phyloP scores from a whole-genome alignment of 2,329 filamentous ascomycete genomes.

The Thielaviopsis populi region DNA sequence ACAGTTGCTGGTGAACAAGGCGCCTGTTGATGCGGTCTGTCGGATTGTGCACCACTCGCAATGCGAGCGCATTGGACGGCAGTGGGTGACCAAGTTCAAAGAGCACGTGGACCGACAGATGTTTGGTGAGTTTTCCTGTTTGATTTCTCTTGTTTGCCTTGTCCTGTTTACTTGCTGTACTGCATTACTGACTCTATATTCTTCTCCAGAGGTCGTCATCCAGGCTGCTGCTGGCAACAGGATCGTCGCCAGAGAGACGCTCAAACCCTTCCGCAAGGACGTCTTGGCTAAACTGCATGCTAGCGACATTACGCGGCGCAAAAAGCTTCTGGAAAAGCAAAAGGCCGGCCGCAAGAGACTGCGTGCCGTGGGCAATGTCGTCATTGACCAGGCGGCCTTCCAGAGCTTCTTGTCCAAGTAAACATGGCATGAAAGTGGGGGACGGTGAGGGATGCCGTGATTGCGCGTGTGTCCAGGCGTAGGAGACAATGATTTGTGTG shows the following conservation, averaged over 20 bases:
- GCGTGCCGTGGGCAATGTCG: constrained; percentile 70
- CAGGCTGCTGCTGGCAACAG: constrained; percentile 73
- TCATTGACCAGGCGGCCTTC: constrained; percentile 93
- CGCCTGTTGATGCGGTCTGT: constrained; percentile 86
- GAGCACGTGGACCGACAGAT: constrained; percentile 92
- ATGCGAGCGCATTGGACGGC: constrained; percentile 61
- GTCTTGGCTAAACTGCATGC: constrained; percentile 88
- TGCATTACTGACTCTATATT: neutral
- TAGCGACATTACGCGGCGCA: constrained; percentile 64
- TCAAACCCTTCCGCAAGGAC: constrained; percentile 94
- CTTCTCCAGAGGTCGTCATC: constrained; percentile 60
- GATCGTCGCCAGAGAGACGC: constrained; percentile 79
- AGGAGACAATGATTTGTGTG: neutral
- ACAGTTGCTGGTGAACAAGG: constrained; percentile 84
- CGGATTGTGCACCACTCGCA: constrained; percentile 75
- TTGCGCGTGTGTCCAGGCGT: neutral
- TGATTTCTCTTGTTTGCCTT: neutral
- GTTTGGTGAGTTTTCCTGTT: constrained; percentile 40
- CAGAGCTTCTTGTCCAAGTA: constrained; percentile 82
- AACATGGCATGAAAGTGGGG: neutral
- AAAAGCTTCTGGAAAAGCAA: constrained; percentile 88
- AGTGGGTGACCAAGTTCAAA: constrained; percentile 93
- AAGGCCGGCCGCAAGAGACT: constrained; percentile 88
- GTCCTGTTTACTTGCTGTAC: neutral
- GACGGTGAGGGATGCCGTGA: neutral